Evolutionary conservation across 179 eudicot genomes (phyloP).

Genomic region (Actinidia chinensis): DNA sequence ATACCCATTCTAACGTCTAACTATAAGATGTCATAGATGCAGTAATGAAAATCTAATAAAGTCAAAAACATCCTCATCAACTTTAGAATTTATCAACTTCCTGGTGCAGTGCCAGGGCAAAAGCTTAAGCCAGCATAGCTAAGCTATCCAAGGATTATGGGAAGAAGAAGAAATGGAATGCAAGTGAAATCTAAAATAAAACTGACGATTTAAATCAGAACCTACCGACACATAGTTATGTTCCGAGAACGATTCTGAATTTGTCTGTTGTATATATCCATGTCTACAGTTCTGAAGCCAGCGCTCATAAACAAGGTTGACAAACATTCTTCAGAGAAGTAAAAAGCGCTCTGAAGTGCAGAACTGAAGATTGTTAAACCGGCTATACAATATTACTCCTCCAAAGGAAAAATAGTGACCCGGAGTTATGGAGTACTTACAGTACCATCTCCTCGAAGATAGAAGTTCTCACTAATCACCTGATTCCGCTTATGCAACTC

Average conservation of each 20-base stretch:
- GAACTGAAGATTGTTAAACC: conserved; percentile 13
- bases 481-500: conserved; percentile 69
- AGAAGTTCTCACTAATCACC: conserved; percentile 76
- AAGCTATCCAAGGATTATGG: neutral
- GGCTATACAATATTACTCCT: neutral
- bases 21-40: neutral
- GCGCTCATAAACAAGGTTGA: conserved; percentile 50
- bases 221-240: conserved; percentile 69
- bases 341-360: conserved; percentile 67
- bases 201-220: neutral
- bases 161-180: neutral
- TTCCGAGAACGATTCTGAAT: conserved; percentile 71
- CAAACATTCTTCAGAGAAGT: conserved; percentile 76
- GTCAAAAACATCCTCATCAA: neutral
- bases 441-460: conserved; percentile 84
- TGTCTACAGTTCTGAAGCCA: conserved; percentile 53
- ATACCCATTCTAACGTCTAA: neutral
- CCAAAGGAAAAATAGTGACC: neutral
- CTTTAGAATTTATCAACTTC: neutral
- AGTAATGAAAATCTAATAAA: neutral
- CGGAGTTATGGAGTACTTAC: conserved; percentile 43
- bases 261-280: conserved; percentile 63
- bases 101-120: neutral
- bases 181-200: neutral
- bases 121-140: neutral